Evolutionary conservation across 1,284 basidiomycete genomes (phyloP), one percentile per base, ranked within the genome.

Genomic region (Sphaerobolus stellatus): DNA sequence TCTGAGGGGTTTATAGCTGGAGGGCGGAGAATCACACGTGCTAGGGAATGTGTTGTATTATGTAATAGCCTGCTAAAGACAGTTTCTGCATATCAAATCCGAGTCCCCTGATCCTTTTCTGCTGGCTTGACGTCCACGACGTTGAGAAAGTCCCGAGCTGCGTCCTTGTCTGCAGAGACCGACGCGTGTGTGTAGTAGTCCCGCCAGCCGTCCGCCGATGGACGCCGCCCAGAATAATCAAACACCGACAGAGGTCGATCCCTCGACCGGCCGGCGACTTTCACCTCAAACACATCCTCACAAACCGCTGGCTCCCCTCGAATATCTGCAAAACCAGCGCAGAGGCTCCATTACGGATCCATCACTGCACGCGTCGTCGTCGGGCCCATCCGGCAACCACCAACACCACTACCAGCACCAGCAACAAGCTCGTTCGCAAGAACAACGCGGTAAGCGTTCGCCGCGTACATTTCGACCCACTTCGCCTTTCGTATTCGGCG

Each of bases 341-440:
- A 75, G 88, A 57, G 86, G 86, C 54, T 90, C 89, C 2, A 84
- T 90, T 64, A 88, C 88, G 18, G 88, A 90, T 72, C 88, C 88
- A 3, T 84, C 84, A 45, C 76, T 90, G 50, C 87, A 88, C 70
- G 82, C 83, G 52, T 75, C 80, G 16, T 64, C 72, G 25, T 67
- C 69, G 13, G 64, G 64, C 59, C 58, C 69, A 53, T 43, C 55
- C 36, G 56, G 61, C 30, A 64, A 66, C 56, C 62, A 66, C 56
- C 64, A 60, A 33, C 65, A 64, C 28, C 60, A 65, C 52, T 63
- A 63, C 48, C 70, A 69, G 58, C 70, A 67, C 48, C 62, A 56
- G 70, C 66, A 59, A 68, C 65, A 63, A 61, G 28, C n/a, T 11
- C 58, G 50, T 50, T 40, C 68, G 58, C 66, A 66, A 52, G 74